Percentiles rank a stretch among this genome's conserved stretches.
These are phyloP conservation scores for Pseudodiploospora longispora DNA, from an alignment of 2,329 filamentous ascomycete genomes.

Conservation along the genomic window DNA sequence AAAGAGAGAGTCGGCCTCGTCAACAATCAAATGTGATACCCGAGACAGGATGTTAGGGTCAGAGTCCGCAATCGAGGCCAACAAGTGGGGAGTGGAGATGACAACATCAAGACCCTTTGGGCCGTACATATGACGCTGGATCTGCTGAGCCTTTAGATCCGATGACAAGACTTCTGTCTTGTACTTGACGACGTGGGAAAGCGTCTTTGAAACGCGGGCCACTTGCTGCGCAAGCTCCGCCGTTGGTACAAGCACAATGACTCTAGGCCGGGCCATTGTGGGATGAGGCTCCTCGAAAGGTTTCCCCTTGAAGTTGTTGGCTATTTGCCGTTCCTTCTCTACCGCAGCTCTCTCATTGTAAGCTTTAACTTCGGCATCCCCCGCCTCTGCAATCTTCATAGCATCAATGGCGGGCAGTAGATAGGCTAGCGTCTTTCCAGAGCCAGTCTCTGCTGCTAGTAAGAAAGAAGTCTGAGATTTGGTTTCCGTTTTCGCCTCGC, in stretches of 20 bases:
- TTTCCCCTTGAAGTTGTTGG: constrained; percentile 48
- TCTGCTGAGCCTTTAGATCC: constrained; percentile 65
- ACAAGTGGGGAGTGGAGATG: constrained; percentile 79
- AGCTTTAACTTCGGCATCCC: constrained; percentile 49
- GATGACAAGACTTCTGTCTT: constrained; percentile 77
- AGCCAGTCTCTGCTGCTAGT: constrained; percentile 91
- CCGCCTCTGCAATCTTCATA: constrained; percentile 66
- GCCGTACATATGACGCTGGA: constrained; percentile 77
- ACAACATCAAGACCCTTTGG: constrained; percentile 76
- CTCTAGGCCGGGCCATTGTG: constrained; percentile 70
- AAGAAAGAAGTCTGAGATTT: constrained; percentile 52
- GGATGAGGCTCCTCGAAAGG: constrained; percentile 62
- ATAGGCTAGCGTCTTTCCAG: constrained; percentile 93
- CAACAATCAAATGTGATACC: constrained; percentile 79
- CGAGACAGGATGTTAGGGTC: constrained; percentile 91
- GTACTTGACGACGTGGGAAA: constrained; percentile 83
- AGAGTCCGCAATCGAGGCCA: constrained; percentile 77
- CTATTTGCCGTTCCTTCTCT: constrained; percentile 48
- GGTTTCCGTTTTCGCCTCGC: constrained; percentile 22
- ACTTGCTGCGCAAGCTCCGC: constrained; percentile 89
- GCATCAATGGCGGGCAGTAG: constrained; percentile 77
- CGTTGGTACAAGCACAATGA: constrained; percentile 83
- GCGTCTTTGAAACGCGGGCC: constrained; percentile 66
- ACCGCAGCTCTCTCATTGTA: constrained; percentile 48
- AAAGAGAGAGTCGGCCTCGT: constrained; percentile 93